Evolutionary conservation across 2,329 filamentous ascomycete species (phyloP), one percentile per base, ranked within the genome.

Genomic region (Metarhizium anisopliae): DNA sequence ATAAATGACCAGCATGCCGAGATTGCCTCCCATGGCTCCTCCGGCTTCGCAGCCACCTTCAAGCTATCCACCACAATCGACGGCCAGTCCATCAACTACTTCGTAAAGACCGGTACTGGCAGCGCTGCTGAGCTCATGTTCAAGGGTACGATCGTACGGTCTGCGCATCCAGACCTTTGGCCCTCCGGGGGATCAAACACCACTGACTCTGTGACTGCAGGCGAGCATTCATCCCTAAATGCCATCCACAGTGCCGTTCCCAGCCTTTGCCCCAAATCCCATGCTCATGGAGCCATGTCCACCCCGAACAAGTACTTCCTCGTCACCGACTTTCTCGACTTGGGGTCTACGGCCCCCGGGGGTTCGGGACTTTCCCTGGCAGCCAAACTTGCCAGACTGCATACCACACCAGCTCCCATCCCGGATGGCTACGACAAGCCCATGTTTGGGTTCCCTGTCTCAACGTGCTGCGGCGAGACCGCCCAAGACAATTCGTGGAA

Each of bases 401-500:
- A 96, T 69, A 85, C 81, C 2, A 90, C 85, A 1, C 83, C 87
- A 0, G 89, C 88, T 0, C 87, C 89, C 0, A 68, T 77, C 0
- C 85, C 85, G 1, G 69, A 79, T 11, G 83, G 82, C 20, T 77
- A 81, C 60, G 71, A 78, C 1, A 75, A 66, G 42, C 83, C 84
- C 2, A 76, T 84, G 71, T 96, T 93, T 62, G 93, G 93, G 2
- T 96, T 96, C 66, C 87, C 89, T 0, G 85, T 87, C 0, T 74
- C 87, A 1, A 96, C 92, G 0, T 96, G 89, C 70, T 96, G 93
- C 70, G 92, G 92, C 2, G 82, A 89, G 50, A 94, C 90, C 7
- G 80, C 80, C 45, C 93, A 96, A 71, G 82, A 90, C 51, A 97
- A 96, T 66, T 73, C 73, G 0, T 95, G 81, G 73, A 80, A 77